Evolutionary conservation across 1,139 yeast genomes (phyloP).

Genomic region (Taphrina deformans): DNA sequence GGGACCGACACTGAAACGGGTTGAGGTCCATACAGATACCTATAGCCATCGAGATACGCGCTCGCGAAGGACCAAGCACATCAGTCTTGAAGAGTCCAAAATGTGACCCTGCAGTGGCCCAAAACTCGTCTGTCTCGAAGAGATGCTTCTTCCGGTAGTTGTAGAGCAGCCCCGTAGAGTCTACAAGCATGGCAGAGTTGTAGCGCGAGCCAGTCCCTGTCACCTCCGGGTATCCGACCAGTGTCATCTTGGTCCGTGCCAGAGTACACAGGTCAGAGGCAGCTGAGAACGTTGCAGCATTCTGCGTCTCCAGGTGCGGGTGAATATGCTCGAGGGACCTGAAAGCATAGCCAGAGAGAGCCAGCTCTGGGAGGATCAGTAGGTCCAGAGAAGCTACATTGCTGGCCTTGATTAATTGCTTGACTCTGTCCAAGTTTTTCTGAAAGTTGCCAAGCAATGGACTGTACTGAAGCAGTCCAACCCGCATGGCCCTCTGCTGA

Average conservation of each 20-base stretch:
- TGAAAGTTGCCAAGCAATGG: slow-evolving; percentile 32
- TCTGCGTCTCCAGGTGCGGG: slow-evolving; percentile 62
- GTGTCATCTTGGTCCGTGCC: slow-evolving; percentile 64
- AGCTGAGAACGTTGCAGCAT: slow-evolving; percentile 45
- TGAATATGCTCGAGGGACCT: slow-evolving; percentile 53
- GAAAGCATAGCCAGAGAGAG: slow-evolving; percentile 83
- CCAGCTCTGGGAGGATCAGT: slow-evolving; percentile 77
- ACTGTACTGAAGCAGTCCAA: slow-evolving; percentile 32
- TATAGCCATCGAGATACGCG: slow-evolving; percentile 51
- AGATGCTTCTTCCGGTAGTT: slow-evolving; percentile 78
- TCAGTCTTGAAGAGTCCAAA: slow-evolving; percentile 32
- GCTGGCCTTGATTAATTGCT: not conserved
- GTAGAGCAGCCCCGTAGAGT: slow-evolving; percentile 61
- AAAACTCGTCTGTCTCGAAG: slow-evolving; percentile 73
- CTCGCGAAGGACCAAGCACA: slow-evolving; percentile 40
- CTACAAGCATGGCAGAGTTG: slow-evolving; percentile 70
- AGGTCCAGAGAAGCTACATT: slow-evolving; percentile 42
- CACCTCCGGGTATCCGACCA: slow-evolving; percentile 75
- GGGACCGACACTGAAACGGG: slow-evolving; percentile 78
- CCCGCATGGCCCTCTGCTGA: slow-evolving; percentile 28
- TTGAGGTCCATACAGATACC: slow-evolving; percentile 97
- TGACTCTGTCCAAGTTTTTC: slow-evolving; percentile 18
- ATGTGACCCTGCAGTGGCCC: slow-evolving; percentile 73
- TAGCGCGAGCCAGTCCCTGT: slow-evolving; percentile 44
- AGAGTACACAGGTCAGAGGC: slow-evolving; percentile 57